Evolutionary conservation across 225 moss, liverwort and hornwort species (phyloP).

Genomic region (Polytrichum formosum): DNA sequence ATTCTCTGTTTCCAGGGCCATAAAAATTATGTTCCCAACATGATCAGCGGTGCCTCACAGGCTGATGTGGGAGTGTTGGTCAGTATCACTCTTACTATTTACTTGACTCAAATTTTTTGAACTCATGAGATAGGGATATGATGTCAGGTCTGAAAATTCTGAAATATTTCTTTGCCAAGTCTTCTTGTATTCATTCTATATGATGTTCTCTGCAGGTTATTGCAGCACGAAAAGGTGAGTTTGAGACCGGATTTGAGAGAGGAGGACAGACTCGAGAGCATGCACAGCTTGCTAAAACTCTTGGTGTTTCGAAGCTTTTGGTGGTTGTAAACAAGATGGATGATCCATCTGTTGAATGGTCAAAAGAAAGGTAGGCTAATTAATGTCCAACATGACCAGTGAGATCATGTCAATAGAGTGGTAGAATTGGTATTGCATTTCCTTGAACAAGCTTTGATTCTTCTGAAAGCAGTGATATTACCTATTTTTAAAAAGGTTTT

Average conservation of each 20-base stretch:
- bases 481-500: too few species aligned
- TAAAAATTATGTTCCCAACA: conserved; percentile 99
- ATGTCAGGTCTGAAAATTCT: too few species aligned
- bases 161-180: too few species aligned
- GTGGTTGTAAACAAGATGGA: conserved; percentile 99
- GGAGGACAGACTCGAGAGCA: conserved; percentile 99
- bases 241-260: conserved; percentile 98
- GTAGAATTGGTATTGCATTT: too few species aligned
- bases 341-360: conserved; percentile 84
- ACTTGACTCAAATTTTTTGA: too few species aligned
- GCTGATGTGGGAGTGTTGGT: conserved; percentile 98
- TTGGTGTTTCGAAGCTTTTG: conserved; percentile 92
- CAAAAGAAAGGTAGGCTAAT: conserved; percentile 62
- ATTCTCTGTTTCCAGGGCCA: conserved; percentile 67
- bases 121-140: too few species aligned
- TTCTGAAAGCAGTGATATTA: too few species aligned
- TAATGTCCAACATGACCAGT: neutral
- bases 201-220: conserved; percentile 52
- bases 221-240: conserved; percentile 92
- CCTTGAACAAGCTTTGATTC: too few species aligned
- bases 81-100: conserved; percentile 14
- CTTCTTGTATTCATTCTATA: too few species aligned
- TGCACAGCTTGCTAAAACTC: conserved; percentile 94
- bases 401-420: neutral
- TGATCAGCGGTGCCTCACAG: conserved; percentile 98